phyloP scores from a whole-genome alignment of 805 yeast genomes.

The Candida gorgasii region DNA sequence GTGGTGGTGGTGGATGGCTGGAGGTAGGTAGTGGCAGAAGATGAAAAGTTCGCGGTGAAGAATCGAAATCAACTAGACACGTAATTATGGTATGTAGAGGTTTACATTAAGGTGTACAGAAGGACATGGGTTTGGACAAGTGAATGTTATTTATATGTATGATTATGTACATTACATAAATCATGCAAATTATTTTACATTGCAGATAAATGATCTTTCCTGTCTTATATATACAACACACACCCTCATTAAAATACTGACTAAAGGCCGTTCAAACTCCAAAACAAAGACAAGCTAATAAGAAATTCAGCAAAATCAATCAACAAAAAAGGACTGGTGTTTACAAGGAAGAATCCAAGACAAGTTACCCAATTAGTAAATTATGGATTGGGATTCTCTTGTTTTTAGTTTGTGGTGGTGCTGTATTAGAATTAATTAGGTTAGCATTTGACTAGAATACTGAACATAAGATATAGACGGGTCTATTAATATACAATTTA shows the following conservation, averaged over 20 bases:
- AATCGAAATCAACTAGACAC: constrained; percentile 6
- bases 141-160: too few relatives aligned
- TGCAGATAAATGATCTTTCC: too few relatives aligned
- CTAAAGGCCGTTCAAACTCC: constrained; percentile 78
- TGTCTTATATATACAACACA: too few relatives aligned
- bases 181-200: too few relatives aligned
- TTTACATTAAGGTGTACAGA: too few relatives aligned
- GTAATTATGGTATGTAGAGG: constrained; percentile 6
- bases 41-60: constrained; percentile 4
- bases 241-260: constrained; percentile 9
- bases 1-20: neutral
- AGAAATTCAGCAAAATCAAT: constrained; percentile 72
- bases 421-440: constrained; percentile 66
- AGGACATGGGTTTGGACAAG: neutral
- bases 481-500: constrained; percentile 1
- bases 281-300: constrained; percentile 84
- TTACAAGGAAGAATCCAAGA: constrained; percentile 47
- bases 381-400: constrained; percentile 62
- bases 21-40: neutral
- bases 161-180: too few relatives aligned
- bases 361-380: constrained; percentile 56
- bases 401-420: constrained; percentile 82
- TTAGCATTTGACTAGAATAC: constrained; percentile 47
- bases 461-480: neutral
- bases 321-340: constrained; percentile 71